Evolutionary conservation across 495 filamentous ascomycete species (phyloP), one percentile per base, ranked within the genome.

Genomic region (Aspergillus heteromorphus): DNA sequence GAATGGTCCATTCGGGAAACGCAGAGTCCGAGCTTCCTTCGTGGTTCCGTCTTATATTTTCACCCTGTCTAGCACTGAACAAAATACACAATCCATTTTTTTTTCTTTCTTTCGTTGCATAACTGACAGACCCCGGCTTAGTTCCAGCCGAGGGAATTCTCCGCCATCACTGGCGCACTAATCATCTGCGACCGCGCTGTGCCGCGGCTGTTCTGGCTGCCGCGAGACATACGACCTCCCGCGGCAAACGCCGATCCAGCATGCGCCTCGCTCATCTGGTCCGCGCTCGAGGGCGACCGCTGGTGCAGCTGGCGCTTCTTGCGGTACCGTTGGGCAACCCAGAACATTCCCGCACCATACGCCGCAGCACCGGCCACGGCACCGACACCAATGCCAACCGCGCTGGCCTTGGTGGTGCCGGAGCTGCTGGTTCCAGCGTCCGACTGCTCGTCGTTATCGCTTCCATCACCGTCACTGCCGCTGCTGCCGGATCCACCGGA

Each of bases 281-380:
- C 81, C 63, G 49, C 79, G 70, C 66, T 82, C 65, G 68, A 83
- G 75, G 81, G 87, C 47, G 86, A 80, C 48, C 95, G 87, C 56
- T 83, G 80, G 72, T 97, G 93, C 53, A 83, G 72, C 65, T 86
- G 81, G 74, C 85, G 87, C 75, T 86, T 87, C 73, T 87, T 87
- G 78, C 90, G 91, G 81, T 97, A 98, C 55, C 93, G 80, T 42
- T 95, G 83, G 20, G 93, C 93, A 58, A 97, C 82, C 67, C 92
- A 87, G 73, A 97, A 95, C 93, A 98, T 97, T 68, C 89, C 95
- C n/a, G 89, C 92, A 65, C 92, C 95, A 62, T 98, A 98, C n/a
- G 86, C 87, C 42, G 86, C 85, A 14, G 90, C 90, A 63, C 91
- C 90, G 40, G 79, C 83, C 27, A 91, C 82, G 49, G 88, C 86